Conservation (phyloP, 768 basidiomycete genomes). For the Xerocomellus intermedius region DNA sequence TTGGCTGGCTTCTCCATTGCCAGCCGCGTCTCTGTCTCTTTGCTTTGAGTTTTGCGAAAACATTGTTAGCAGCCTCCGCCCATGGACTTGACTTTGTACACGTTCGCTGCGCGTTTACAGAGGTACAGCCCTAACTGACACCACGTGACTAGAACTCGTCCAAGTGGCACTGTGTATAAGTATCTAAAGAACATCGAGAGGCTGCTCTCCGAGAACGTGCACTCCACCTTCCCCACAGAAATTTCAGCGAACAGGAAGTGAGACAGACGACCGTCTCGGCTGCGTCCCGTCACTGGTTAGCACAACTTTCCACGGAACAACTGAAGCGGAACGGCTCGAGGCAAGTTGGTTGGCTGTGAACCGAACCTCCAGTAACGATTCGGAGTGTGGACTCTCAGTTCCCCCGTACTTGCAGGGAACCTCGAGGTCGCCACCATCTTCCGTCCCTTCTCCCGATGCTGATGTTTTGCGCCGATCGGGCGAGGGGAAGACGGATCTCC, state of each 20-base stretch:
- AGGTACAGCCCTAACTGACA: neutral
- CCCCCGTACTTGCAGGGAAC: constrained; percentile 1
- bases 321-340: constrained; percentile 54
- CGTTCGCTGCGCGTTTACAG: neutral
- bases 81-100: constrained; percentile 20
- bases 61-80: constrained; percentile 19
- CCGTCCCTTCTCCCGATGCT: neutral
- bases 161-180: too few relatives aligned
- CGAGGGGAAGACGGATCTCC: constrained; percentile 16
- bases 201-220: constrained; percentile 63
- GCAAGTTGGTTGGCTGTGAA: constrained; percentile 51
- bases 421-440: neutral
- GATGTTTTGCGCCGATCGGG: constrained; percentile 3
- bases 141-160: constrained; percentile 24
- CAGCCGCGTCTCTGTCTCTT: constrained; percentile 26
- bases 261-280: constrained; percentile 42
- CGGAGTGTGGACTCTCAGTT: constrained; percentile 6
- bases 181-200: constrained; percentile 34
- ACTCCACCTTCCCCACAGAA: constrained; percentile 45
- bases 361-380: constrained; percentile 24
- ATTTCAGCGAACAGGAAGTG: constrained; percentile 39
- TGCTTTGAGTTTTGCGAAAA: constrained; percentile 31
- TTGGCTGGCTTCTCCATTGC: constrained; percentile 45
- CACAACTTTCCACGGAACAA: constrained; percentile 22
- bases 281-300: constrained; percentile 33